phyloP scores from a whole-genome alignment of 192 early-diverging fungal genomes.

The Podila verticillata region DNA sequence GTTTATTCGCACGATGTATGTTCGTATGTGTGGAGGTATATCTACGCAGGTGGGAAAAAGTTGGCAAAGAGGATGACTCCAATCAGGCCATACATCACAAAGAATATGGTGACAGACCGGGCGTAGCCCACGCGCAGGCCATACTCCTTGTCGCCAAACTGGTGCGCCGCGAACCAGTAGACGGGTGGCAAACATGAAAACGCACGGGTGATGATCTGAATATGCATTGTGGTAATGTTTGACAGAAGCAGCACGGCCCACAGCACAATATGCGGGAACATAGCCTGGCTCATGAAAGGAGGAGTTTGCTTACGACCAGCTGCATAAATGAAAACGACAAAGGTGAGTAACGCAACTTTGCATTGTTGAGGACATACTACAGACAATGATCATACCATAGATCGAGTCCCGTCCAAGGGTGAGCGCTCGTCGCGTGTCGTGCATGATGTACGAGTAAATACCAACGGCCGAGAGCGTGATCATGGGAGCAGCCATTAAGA shows the following conservation, averaged over 20 bases:
- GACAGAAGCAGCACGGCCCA: conserved; percentile 71
- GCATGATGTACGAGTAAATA: conserved; percentile 61
- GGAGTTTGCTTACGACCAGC: background rate
- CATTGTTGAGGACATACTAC: background rate
- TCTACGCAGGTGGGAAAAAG: conserved; percentile 84
- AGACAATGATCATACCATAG: background rate
- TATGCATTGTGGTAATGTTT: conserved; percentile 80
- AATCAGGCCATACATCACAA: conserved; percentile 77
- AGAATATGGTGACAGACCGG: conserved; percentile 56
- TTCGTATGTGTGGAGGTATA: background rate
- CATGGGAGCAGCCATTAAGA: conserved; percentile 86
- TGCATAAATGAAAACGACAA: background rate
- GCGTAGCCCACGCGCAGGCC: conserved; percentile 14
- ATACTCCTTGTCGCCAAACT: conserved; percentile 29
- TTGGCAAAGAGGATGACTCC: conserved; percentile 86
- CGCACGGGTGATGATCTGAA: conserved; percentile 91
- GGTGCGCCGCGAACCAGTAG: conserved; percentile 83
- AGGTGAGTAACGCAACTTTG: background rate
- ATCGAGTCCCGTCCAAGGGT: conserved; percentile 61
- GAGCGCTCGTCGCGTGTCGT: conserved; percentile 63
- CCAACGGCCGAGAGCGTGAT: conserved; percentile 69
- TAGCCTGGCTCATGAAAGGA: conserved; percentile 24
- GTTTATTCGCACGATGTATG: background rate
- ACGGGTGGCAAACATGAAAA: conserved; percentile 82
- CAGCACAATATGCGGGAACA: conserved; percentile 71